Evolutionary conservation across 345 rosid species (phyloP).

Genomic region (Syzygium aqueum): DNA sequence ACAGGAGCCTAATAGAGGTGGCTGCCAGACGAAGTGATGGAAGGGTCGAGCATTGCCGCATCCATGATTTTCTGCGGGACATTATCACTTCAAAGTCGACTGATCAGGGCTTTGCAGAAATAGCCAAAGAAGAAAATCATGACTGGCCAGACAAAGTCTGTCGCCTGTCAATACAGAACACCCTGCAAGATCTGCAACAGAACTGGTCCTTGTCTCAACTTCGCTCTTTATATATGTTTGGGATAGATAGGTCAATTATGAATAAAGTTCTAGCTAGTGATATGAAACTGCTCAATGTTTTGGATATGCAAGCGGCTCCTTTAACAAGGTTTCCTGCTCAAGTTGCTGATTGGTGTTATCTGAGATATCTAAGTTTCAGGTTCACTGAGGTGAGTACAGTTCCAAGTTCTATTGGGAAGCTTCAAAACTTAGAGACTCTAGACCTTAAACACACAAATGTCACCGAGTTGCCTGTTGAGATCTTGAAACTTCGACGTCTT

Average conservation of each 20-base stretch:
- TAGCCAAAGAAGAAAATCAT: slow-evolving; percentile 1
- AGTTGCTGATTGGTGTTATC: slow-evolving; percentile 9
- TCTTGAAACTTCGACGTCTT: slow-evolving; percentile 20
- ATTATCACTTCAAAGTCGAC: slow-evolving; percentile 16
- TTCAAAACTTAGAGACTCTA: slow-evolving; percentile 27
- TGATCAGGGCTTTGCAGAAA: slow-evolving; percentile 19
- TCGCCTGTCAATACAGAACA: not conserved
- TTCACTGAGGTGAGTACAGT: no score
- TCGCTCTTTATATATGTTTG: slow-evolving; percentile 27
- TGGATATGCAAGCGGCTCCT: not conserved
- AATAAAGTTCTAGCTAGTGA: not conserved
- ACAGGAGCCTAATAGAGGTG: not conserved
- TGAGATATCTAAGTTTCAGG: no score
- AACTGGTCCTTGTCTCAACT: slow-evolving; percentile 1
- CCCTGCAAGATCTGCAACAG: not conserved
- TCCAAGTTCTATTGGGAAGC: slow-evolving; percentile 22
- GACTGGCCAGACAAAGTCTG: not conserved
- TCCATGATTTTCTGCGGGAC: slow-evolving; percentile 10
- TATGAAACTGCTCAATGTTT: not conserved
- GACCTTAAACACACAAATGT: slow-evolving; percentile 30
- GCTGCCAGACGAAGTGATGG: not conserved
- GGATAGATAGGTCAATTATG: not conserved
- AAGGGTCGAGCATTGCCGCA: rapidly evolving
- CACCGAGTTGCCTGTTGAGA: slow-evolving; percentile 17
- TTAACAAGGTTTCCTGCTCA: slow-evolving; percentile 17